Evolutionary conservation across 2,329 filamentous ascomycete genomes (phyloP), one percentile per base, ranked within the genome.

Genomic region (Dothistroma septosporum): DNA sequence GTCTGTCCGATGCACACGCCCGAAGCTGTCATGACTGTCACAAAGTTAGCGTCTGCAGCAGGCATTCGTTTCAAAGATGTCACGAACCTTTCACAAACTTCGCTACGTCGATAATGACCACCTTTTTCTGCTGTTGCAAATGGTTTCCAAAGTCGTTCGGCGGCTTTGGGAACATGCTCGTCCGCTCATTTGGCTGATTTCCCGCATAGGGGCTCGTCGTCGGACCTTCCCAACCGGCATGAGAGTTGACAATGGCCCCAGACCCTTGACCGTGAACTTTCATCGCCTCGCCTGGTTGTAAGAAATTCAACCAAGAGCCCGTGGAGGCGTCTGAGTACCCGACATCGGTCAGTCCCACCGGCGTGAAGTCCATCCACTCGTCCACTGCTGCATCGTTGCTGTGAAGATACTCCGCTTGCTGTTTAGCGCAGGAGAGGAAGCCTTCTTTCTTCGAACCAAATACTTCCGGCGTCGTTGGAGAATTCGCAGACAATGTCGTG

Each of bases 21-120:
- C 32, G 72, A 69, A 35, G 71, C 56, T n/a, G 66, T 75, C 64
- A 78, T 70, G 54, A 56, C 64, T 71, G 58, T 21, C 47, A 49
- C 9, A 24, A 22, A 32, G 50, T 66, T 55, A 66, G 64, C 56
- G 37, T 37, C 35, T 28, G 49, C 14, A 28, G 37, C 24, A 28
- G 24, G 24, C 24, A 28, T 28, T 28, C 24, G 24, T 3, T 3
- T 28, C 24, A 28, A 16, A 12, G 35, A 46, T 28, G 21, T 46
- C 28, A 73, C 77, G 73, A 62, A 79, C 78, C 75, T 66, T 78
- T 75, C 53, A 80, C 68, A 22, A 81, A 68, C 61, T 74, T 77
- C 21, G 68, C 66, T 2, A 79, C 74, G 64, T 81, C 78, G 54
- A 81, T 66, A 61, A 76, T 75, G 16, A 77, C 76, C 4, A 65